Base-by-base conservation (phyloP, 306 rosid genomes). In the Trifolium pratense region DNA sequence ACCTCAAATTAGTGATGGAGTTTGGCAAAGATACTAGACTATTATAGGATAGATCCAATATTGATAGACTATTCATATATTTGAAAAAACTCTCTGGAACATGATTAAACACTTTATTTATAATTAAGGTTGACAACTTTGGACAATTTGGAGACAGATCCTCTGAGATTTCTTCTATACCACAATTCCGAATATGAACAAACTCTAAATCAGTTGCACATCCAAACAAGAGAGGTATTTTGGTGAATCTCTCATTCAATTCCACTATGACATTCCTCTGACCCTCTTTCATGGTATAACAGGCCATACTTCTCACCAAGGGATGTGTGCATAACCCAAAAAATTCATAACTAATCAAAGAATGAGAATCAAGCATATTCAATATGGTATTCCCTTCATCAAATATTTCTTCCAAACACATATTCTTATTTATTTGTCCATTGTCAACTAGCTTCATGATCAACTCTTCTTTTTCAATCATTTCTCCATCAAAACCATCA, bases 151-250 rank as follows among this genome's bases (percentile, higher is more conserved):
- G 45, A 3, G 76, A 26, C n/a, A 7, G 3, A 9, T 1, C 26
- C n/a, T 15, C 21, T 71, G 78, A 68, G 40, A 71, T 62, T 48
- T 39, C 31, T 59, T 18, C 5, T 13, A 57, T 49, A 0, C 0
- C 0, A 9, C 42, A 6, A 5, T 0, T 0, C 16, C 53, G 2
- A 3, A 49, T 12, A 37, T 34, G 13, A 61, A 60, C 76, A 9
- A 39, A 34, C 23, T 73, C 71, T 31, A 79, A 21, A 37, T 74
- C 58, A 67, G 5, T 18, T 21, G 1, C 11, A 67, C 83, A 67
- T 5, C 67, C 64, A 1, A 14, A 7, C 3, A 15, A 10, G n/a
- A 0, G 4, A 31, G 6, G 5, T 55, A 2, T 23, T 31, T 56
- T 9, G 13, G 15, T 57, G 3, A 66, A 58, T 18, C 9, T 23